Conservation (phyloP, 352 stramenopile species). For the Globisporangium acanthophoron region DNA sequence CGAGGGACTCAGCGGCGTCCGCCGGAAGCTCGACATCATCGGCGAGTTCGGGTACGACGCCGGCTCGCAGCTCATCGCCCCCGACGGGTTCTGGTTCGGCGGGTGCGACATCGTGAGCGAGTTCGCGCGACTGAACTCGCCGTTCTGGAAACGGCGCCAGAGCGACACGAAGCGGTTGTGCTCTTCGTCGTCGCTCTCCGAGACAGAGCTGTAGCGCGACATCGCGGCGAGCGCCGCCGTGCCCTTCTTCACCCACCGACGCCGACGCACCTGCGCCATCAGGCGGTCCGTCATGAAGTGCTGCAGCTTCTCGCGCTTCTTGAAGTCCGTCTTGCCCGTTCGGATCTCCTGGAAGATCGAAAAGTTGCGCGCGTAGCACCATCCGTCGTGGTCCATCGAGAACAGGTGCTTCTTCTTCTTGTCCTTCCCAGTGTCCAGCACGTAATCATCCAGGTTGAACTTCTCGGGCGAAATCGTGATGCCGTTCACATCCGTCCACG, state of each 20-base stretch:
- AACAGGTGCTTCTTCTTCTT: constrained; percentile 75
- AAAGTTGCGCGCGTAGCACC: constrained; percentile 85
- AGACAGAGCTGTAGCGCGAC: constrained; percentile 43
- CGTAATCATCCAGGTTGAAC: constrained; percentile 72
- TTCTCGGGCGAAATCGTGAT: constrained; percentile 74
- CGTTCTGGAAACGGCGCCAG: constrained; percentile 58
- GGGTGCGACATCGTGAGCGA: constrained; percentile 42
- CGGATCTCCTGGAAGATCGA: constrained; percentile 84
- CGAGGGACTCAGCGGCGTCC: constrained; percentile 37
- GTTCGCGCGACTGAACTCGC: constrained; percentile 64
- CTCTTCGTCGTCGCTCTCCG: constrained; percentile 69
- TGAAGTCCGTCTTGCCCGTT: constrained; percentile 67
- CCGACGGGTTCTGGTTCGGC: constrained; percentile 23
- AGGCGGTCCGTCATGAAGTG: constrained; percentile 81
- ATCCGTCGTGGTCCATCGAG: constrained; percentile 83
- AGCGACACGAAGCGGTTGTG: constrained; percentile 58
- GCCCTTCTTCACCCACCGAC: constrained; percentile 75
- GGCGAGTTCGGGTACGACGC: constrained; percentile 64
- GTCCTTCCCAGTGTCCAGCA: constrained; percentile 74
- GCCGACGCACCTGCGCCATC: constrained; percentile 78
- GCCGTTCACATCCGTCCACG: constrained; percentile 84
- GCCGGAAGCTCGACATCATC: constrained; percentile 46
- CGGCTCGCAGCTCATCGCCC: constrained; percentile 34
- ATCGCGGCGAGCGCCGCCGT: constrained; percentile 24
- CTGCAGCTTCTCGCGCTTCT: constrained; percentile 79